Evolutionary conservation across 1,284 basidiomycete species (phyloP), one percentile per base, ranked within the genome.

Genomic region (Leccinum pachyderme): DNA sequence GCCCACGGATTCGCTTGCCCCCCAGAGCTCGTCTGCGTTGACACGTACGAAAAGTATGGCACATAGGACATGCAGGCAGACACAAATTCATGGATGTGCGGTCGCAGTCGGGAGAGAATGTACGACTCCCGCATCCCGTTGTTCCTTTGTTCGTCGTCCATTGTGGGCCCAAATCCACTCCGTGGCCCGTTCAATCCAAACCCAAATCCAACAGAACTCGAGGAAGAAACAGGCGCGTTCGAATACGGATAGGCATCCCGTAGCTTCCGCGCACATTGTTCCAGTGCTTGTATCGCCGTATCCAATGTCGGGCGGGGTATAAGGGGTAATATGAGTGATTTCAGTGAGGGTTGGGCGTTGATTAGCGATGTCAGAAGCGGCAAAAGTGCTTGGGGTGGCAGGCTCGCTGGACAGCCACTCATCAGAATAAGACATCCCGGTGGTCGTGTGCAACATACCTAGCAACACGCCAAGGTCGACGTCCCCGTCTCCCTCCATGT

Each of bases 221-320:
- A 75, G 7, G 74, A 67, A 51, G 75, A 73, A 11, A 74, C 60
- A 5, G 76, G 62, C 3, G 74, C 60, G 49, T 76, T 84, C 3
- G 89, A 90, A 69, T 90, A 92, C 7, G 89, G 89, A 67, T 89
- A 89, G 18, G 89, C 86, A 53, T 91, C 89, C 48, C 82, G 81
- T 39, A 92, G 77, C 66, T 84, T 87, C 73, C 81, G 84, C 33
- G 86, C 81, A 22, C 87, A 83, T 57, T 78, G 79, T 39, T 79
- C 78, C 35, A 92, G 71, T n/a, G 83, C 83, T 63, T 88, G 81
- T 28, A 83, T 69, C 18, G 88, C 89, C 27, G 80, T 83, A 31
- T 89, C 86, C 52, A 91, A 73, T 3, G 87, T 87, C 8, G 89
- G 89, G 24, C 87, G 82, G 53, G 89, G 89, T 65, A 92, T 90